Evolutionary conservation across 768 basidiomycete species (phyloP).

Genomic region (Pleurotus djamor): DNA sequence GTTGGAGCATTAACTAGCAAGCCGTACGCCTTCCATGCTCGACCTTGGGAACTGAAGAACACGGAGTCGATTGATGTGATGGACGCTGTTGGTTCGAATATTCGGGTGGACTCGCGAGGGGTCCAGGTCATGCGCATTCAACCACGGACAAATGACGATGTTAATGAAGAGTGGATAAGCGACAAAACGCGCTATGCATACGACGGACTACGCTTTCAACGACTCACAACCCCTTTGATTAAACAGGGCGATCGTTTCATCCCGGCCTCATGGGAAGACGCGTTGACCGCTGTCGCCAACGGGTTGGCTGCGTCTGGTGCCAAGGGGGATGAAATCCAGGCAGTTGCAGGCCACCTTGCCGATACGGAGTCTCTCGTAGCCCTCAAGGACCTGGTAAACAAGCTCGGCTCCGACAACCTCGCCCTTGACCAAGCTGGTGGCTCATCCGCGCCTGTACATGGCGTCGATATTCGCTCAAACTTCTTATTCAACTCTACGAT

Average conservation of each 20-base stretch:
- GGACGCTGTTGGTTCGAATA: constrained; percentile 95
- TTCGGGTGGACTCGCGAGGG: constrained; percentile 93
- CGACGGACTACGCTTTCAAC: constrained; percentile 94
- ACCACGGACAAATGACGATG: constrained; percentile 93
- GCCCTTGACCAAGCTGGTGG: constrained; percentile 75
- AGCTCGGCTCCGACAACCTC: constrained; percentile 93
- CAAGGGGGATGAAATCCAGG: constrained; percentile 90
- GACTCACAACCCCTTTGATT: constrained; percentile 88
- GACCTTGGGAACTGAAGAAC: constrained; percentile 98
- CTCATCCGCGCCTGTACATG: constrained; percentile 65
- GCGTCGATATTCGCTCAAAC: constrained; percentile 91
- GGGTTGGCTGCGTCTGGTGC: constrained; percentile 83
- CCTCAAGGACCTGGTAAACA: constrained; percentile 90
- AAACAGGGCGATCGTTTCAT: constrained; percentile 94
- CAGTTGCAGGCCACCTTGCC: constrained; percentile 87
- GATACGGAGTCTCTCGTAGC: constrained; percentile 94
- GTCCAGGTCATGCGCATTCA: constrained; percentile 97
- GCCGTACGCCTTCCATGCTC: constrained; percentile 96
- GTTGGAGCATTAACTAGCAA: constrained; percentile 98
- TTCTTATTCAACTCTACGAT: constrained; percentile 96
- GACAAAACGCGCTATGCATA: constrained; percentile 98
- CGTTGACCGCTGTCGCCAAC: constrained; percentile 71
- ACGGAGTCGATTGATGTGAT: constrained; percentile 96
- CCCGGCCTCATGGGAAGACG: constrained; percentile 88
- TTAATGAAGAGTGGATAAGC: constrained; percentile 99